phyloP scores from a whole-genome alignment of 495 filamentous ascomycete genomes.

The Neurospora sp. region DNA sequence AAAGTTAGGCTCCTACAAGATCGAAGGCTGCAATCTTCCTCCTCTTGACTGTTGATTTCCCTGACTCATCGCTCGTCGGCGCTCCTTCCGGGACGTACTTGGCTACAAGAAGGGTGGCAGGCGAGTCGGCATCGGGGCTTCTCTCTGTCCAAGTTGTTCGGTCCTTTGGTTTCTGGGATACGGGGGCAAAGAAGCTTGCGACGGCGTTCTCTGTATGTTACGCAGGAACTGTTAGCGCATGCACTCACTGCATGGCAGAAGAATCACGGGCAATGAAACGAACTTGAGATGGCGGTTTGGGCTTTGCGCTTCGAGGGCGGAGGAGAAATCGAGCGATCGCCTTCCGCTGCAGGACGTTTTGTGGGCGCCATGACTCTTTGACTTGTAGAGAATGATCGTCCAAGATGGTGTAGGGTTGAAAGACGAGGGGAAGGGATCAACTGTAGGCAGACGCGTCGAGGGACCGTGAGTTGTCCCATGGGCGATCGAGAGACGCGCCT shows the following conservation, averaged over 20 bases:
- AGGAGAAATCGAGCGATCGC: constrained; percentile 40
- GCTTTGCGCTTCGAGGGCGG: constrained; percentile 53
- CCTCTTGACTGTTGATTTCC: constrained; percentile 22
- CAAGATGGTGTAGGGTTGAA: background rate
- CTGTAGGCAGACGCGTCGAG: background rate
- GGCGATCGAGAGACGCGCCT: background rate
- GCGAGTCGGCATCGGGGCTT: constrained; percentile 30
- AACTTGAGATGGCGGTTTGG: constrained; percentile 67
- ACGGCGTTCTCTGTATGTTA: constrained; percentile 50
- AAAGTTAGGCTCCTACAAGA: constrained; percentile 42
- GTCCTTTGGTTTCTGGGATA: constrained; percentile 75
- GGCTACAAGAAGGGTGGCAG: constrained; percentile 61
- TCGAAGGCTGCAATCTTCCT: constrained; percentile 83
- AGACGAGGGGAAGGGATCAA: background rate
- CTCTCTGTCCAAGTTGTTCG: constrained; percentile 64
- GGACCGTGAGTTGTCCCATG: background rate
- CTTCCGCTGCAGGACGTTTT: constrained; percentile 7
- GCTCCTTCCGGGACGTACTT: constrained; percentile 45
- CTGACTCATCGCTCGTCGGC: constrained; percentile 10
- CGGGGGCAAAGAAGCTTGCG: constrained; percentile 80
- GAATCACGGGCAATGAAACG: background rate
- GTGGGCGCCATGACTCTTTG: background rate
- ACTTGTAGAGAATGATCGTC: background rate
- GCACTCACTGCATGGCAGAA: background rate
- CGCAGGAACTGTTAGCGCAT: background rate